Conservation (phyloP, 140 eudicot species). For the Cichorium intybus region DNA sequence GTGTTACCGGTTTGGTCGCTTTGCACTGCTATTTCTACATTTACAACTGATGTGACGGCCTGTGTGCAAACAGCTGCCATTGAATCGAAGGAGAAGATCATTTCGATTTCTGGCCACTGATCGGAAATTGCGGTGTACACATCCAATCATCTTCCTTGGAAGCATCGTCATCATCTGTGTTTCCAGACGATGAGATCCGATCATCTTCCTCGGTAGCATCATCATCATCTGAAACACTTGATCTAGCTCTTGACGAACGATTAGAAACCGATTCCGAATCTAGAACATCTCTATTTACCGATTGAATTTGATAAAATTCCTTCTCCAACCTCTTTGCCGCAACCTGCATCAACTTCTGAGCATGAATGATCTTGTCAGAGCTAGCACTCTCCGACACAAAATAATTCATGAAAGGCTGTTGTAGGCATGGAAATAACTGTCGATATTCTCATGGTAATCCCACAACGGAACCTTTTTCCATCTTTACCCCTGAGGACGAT, state of each 20-base stretch:
- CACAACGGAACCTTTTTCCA: slow-evolving; percentile 2
- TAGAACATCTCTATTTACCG: slow-evolving; percentile 36
- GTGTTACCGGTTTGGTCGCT: no score
- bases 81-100: slow-evolving; percentile 53
- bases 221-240: slow-evolving; percentile 42
- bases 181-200: slow-evolving; percentile 4
- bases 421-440: slow-evolving; percentile 62
- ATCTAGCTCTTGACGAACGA: slow-evolving; percentile 24
- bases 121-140: slow-evolving; percentile 51
- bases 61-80: slow-evolving; percentile 43
- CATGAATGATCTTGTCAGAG: slow-evolving; percentile 39
- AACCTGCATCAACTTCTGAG: slow-evolving; percentile 63
- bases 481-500: slow-evolving; percentile 47
- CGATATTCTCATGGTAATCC: slow-evolving; percentile 38
- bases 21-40: no score
- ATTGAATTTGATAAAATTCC: slow-evolving; percentile 53
- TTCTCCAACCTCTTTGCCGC: slow-evolving; percentile 72
- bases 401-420: slow-evolving; percentile 47
- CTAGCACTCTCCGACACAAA: slow-evolving; percentile 38
- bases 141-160: slow-evolving; percentile 43
- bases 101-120: slow-evolving; percentile 58
- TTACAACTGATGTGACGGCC: slow-evolving; percentile 38
- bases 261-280: slow-evolving; percentile 50
- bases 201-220: slow-evolving; percentile 49
- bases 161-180: slow-evolving; percentile 36